A percentile compares a stretch with the other conserved stretches of the same genome.
These are phyloP conservation scores for Ogataea philodendri DNA, from an alignment of 805 yeast species.

Conservation along the genomic window DNA sequence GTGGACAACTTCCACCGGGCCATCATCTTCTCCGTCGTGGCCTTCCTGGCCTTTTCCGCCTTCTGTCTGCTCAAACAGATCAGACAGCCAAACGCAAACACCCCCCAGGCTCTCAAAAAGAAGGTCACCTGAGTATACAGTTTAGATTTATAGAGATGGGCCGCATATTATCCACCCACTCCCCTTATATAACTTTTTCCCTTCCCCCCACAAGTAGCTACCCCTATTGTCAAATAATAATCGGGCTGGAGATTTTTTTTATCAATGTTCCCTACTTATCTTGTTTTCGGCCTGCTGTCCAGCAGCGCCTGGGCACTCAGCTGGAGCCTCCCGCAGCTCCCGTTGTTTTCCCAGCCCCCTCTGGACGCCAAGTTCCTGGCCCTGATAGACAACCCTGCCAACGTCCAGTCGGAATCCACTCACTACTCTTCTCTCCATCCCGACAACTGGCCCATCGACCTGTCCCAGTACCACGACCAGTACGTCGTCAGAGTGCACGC, in stretches of 20 bases:
- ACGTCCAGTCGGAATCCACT: not conserved
- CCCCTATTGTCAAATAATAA: too few relatives aligned
- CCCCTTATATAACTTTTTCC: slow-evolving; percentile 6
- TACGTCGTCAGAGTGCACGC: slow-evolving; percentile 43
- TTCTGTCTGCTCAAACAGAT: slow-evolving; percentile 25
- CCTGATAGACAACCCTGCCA: not conserved
- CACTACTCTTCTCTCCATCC: slow-evolving; percentile 35
- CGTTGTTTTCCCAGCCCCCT: not conserved
- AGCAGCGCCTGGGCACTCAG: not conserved
- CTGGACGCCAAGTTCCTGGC: not conserved
- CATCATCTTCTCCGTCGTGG: slow-evolving; percentile 48
- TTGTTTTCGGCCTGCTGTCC: slow-evolving; percentile 4
- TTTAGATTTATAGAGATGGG: not conserved
- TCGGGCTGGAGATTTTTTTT: too few relatives aligned
- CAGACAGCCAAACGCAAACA: slow-evolving; percentile 1
- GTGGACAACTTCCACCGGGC: slow-evolving; percentile 45
- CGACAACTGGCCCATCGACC: slow-evolving; percentile 39
- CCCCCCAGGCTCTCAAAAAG: slow-evolving; percentile 3
- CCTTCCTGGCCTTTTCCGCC: slow-evolving; percentile 35
- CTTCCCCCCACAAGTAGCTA: not conserved
- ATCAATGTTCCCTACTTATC: slow-evolving; percentile 2
- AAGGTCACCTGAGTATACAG: slow-evolving; percentile 3
- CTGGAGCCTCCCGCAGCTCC: slow-evolving; percentile 6
- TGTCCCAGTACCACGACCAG: slow-evolving; percentile 41
- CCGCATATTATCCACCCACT: not conserved